Evolutionary conservation across 495 filamentous ascomycete genomes (phyloP), one percentile per base, ranked within the genome.

Genomic region (Penicillium odoratum): DNA sequence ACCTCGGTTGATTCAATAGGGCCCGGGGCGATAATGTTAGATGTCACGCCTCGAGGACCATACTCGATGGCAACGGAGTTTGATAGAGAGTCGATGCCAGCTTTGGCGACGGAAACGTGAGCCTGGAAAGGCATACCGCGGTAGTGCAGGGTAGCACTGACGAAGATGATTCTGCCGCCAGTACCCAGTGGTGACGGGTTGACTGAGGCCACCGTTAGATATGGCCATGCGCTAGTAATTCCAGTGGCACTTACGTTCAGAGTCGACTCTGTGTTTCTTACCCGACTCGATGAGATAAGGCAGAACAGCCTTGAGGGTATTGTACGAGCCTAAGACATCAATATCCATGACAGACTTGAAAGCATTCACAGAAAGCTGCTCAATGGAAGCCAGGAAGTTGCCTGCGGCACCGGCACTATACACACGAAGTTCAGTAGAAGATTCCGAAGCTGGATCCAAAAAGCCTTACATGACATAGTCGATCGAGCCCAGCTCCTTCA

Each of bases 341-440:
- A 98, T 98, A 46, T 98, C 94, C 60, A 98, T 92, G 42, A 98
- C 94, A 0, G 90, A 80, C 71, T 92, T 96, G 83, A 98, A 97
- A 16, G 90, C 94, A 67, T 97, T 97, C 45, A 88, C 73, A 2
- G 83, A 88, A 4, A 97, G 81, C 56, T 88, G 87, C 25, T 86
- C 77, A 62, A 98, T 90, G 1, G 93, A 88, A 6, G 93, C 88
- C 25, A 98, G 82, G 79, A 98, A 98, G 73, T 98, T 98, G 34
- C 94, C 94, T 11, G 94, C 94, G 30, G 94, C 94, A 49, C 94
- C 94, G 38, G 93, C 93, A 69, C 91, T 96, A 63, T 46, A 51
- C 38, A 7, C 4, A 52, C 28, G 40, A 44, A 13, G 29, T 43
- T 66, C 46, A 70, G 58, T 42, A 56, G n/a, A 13, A n/a, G 25